Base-by-base conservation (phyloP, 2,329 filamentous ascomycete species). In the Curvularia verruculosa region DNA sequence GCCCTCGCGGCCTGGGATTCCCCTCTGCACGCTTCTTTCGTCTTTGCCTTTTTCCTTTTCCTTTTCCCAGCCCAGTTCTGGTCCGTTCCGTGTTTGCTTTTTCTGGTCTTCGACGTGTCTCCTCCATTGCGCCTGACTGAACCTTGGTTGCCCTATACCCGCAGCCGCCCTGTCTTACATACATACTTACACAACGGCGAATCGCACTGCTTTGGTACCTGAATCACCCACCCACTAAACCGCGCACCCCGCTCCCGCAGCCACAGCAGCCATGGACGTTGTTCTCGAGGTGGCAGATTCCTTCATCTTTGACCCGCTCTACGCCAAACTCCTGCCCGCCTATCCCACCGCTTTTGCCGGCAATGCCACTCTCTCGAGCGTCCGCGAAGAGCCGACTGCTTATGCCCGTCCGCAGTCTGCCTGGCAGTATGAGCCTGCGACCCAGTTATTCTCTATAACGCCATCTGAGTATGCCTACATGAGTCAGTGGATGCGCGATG, bases 201-300 rank as follows among this genome's bases (percentile, higher is more conserved):
- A 67, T 67, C 63, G 53, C 61, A 57, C 41, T 52, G 24, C 49
- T 60, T 31, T 34, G 37, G 66, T 67, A 52, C 66, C 66, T 69
- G 63, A n/a, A 67, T 39, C 36, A 51, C 46, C 40, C 45, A 26
- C 50, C 51, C 58, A 44, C 58, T 60, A 44, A 51, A 50, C 40
- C 52, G 31, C 31, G 36, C 31, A 54, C 21, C 31, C 48, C 56
- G 50, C 59, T n/a, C 31, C 58, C 56, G 39, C 54, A 56, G 37
- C 58, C 45, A 28, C 57, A 58, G 29, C 37, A 51, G 45, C 57
- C 77, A 97, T 98, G 94, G 94, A 98, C 83, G 87, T 97, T 79
- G 87, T 95, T 44, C 89, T 97, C 65, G 93, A 97, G 79, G 69
- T 93, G 58, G 84, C 86, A 78, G 94, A 98, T 79, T 91, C 88